These are phyloP conservation scores for Purpureocillium lavendulum DNA, from an alignment of 2,329 filamentous ascomycete genomes.

Conservation along the genomic window DNA sequence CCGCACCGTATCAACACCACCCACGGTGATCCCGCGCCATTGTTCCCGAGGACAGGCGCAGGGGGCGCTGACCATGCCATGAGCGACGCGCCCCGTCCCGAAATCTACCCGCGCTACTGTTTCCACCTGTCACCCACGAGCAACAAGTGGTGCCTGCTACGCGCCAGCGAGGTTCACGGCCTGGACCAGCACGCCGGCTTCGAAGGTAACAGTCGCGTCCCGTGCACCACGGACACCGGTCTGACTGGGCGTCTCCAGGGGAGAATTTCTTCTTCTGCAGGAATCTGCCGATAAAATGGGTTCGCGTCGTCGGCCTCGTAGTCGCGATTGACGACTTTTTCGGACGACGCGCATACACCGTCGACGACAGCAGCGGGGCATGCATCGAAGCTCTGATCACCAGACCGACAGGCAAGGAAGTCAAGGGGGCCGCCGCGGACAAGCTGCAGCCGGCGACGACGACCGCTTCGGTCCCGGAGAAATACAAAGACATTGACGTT, in stretches of 20 bases:
- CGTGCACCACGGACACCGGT: background rate
- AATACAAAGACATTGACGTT: conserved; percentile 32
- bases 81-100: conserved; percentile 28
- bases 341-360: conserved; percentile 40
- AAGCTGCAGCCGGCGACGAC: conserved; percentile 1
- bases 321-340: conserved; percentile 50
- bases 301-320: conserved; percentile 62
- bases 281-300: conserved; percentile 72
- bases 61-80: conserved; percentile 34
- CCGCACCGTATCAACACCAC: background rate
- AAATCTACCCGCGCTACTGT: conserved; percentile 53
- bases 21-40: background rate
- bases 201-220: conserved; percentile 31
- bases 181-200: conserved; percentile 41
- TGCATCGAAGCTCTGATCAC: conserved; percentile 39
- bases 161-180: conserved; percentile 37
- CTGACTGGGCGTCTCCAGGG: conserved; percentile 15
- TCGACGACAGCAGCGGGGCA: conserved; percentile 58
- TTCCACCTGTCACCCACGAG: conserved; percentile 55
- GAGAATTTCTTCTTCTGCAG: conserved; percentile 56
- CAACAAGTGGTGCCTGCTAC: conserved; percentile 50
- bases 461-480: conserved; percentile 2
- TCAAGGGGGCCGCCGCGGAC: background rate
- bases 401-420: background rate
- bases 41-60: background rate